Conservation (phyloP, 176 grass and related monocot species). For the Zizania latifolia region DNA sequence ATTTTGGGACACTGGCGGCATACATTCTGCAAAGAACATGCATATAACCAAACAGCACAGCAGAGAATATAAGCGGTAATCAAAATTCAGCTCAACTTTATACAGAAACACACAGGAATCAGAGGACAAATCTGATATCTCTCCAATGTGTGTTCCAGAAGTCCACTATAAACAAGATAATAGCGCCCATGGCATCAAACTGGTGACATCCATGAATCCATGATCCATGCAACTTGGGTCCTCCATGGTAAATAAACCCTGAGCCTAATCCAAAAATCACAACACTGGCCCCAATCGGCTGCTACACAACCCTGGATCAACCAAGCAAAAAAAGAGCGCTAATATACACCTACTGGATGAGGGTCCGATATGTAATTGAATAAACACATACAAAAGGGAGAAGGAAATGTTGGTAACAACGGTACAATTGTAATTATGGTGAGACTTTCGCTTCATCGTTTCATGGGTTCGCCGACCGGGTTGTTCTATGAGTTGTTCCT, state of each 20-base stretch:
- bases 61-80: not conserved
- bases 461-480: not conserved
- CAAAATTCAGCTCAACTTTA: slow-evolving; percentile 34
- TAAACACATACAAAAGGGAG: slow-evolving; percentile 19
- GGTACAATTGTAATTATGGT: slow-evolving; percentile 3
- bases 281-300: not conserved
- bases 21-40: not conserved
- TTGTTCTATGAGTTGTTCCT: not conserved
- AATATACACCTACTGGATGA: slow-evolving; percentile 39
- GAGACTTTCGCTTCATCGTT: slow-evolving; percentile 18
- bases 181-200: not conserved
- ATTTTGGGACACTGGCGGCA: too few relatives aligned
- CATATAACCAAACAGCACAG: not conserved
- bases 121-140: too few relatives aligned
- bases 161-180: slow-evolving; percentile 32
- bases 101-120: slow-evolving; percentile 11
- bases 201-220: slow-evolving; percentile 14
- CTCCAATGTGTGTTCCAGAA: not conserved
- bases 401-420: not conserved
- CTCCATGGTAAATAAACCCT: slow-evolving; percentile 27
- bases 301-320: slow-evolving; percentile 24
- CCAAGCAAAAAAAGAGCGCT: slow-evolving; percentile 33
- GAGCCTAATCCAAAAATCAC: slow-evolving; percentile 26
- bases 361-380: slow-evolving; percentile 23
- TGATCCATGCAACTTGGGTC: slow-evolving; percentile 2